Percentiles rank a stretch among this genome's conserved stretches.
Conservation (phyloP, 371 early-diverging fungal species). For the Mortierella sp. region DNA sequence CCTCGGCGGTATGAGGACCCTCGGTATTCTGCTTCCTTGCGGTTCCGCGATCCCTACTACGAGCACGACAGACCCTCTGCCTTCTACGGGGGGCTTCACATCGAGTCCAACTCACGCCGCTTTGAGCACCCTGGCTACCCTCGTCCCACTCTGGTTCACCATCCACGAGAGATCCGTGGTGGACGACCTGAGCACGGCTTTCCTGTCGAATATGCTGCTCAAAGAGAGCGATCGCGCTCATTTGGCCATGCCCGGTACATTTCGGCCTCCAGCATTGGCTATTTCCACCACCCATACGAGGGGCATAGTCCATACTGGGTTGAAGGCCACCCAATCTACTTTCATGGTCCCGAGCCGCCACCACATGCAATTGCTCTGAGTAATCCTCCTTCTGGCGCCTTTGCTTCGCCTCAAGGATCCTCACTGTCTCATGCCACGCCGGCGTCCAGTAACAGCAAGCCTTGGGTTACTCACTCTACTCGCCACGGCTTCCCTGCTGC, state of each 20-base stretch:
- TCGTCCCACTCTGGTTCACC: background rate
- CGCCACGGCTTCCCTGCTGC: background rate
- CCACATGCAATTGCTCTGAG: background rate
- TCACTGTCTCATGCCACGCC: background rate
- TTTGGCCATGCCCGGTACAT: conserved; percentile 7
- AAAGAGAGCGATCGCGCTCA: conserved; percentile 7
- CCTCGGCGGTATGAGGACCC: conserved; percentile 16
- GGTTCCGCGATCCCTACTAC: background rate
- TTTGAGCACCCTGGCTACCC: background rate
- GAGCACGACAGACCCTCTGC: conserved; percentile 11
- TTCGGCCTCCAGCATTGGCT: background rate
- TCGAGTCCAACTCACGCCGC: conserved; percentile 6
- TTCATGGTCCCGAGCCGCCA: conserved; percentile 6
- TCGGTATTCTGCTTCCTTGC: background rate
- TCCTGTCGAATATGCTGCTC: background rate
- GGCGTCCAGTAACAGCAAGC: background rate
- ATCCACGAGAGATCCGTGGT: background rate
- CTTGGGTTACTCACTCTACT: background rate
- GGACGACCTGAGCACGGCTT: background rate
- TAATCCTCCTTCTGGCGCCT: background rate
- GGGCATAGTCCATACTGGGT: background rate
- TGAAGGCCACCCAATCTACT: conserved; percentile 5
- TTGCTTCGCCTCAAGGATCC: background rate
- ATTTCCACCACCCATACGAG: conserved; percentile 6
- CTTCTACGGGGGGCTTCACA: background rate